Evolutionary conservation across 164 flowering plant species (phyloP).

Genomic region (Amborella trichopoda): DNA sequence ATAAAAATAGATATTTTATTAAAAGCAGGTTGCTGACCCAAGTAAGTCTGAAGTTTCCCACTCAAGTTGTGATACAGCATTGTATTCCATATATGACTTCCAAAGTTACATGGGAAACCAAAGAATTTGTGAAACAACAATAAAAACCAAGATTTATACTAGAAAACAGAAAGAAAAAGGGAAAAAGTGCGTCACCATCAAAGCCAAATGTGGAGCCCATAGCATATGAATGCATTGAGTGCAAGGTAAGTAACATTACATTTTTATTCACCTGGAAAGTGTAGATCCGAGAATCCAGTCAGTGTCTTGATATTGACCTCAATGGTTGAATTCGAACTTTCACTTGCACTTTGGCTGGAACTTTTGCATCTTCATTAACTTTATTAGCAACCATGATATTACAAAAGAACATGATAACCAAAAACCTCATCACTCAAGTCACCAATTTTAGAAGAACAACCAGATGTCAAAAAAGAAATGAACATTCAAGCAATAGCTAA

Average conservation of each 20-base stretch:
- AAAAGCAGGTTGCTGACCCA: no score
- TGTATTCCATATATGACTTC: no score
- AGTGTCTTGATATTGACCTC: slow-evolving; percentile 85
- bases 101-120: no score
- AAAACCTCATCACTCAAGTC: no score
- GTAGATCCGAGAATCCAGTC: slow-evolving; percentile 75
- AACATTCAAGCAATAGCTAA: no score
- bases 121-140: no score
- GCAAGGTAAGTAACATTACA: slow-evolving; percentile 26
- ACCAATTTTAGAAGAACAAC: no score
- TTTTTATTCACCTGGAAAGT: slow-evolving; percentile 55
- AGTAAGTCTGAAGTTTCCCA: no score
- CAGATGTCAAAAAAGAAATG: no score
- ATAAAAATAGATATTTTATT: no score
- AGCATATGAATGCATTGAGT: not conserved
- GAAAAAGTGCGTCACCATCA: not conserved
- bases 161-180: not conserved
- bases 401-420: not conserved
- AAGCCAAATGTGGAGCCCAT: not conserved
- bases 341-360: slow-evolving; percentile 25
- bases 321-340: slow-evolving; percentile 40
- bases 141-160: not conserved
- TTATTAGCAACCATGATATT: slow-evolving; percentile 48
- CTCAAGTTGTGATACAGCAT: no score
- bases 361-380: slow-evolving; percentile 41